phyloP scores from a whole-genome alignment of 192 early-diverging fungal species.

The Cladochytrium replicatum region DNA sequence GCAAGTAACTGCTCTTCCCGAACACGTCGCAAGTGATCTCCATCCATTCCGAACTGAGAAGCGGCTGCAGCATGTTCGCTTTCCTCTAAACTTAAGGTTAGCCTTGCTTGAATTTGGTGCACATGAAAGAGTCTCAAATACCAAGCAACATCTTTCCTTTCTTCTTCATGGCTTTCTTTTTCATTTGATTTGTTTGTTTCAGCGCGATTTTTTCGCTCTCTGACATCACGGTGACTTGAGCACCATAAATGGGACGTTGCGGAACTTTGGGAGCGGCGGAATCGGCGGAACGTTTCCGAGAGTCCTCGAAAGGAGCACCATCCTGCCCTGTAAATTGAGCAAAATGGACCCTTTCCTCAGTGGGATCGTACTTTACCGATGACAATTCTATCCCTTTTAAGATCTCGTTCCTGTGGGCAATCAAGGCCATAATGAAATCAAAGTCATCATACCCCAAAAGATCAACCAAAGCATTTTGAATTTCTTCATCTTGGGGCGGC shows the following conservation, averaged over 20 bases:
- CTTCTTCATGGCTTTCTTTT: too few relatives aligned
- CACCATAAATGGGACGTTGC: conserved; percentile 38
- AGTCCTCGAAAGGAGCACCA: not conserved
- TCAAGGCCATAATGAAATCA: conserved; percentile 51
- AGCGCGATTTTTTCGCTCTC: conserved; percentile 50
- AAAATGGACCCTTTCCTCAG: not conserved
- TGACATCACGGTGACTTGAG: conserved; percentile 51
- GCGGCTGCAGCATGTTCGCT: conserved; percentile 42
- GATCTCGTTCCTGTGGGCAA: conserved; percentile 46
- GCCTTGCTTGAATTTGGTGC: too few relatives aligned
- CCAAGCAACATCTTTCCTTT: too few relatives aligned
- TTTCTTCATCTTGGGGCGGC: conserved; percentile 49
- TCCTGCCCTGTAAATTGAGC: not conserved
- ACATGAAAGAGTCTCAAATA: too few relatives aligned
- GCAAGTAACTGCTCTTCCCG: conserved; percentile 53
- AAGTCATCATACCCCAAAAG: conserved; percentile 64
- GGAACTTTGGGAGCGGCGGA: too few relatives aligned
- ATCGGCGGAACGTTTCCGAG: too few relatives aligned
- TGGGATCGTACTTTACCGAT: conserved; percentile 25
- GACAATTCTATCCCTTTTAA: conserved; percentile 57
- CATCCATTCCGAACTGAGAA: conserved; percentile 57
- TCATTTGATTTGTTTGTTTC: conserved; percentile 4
- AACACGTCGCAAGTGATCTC: conserved; percentile 40
- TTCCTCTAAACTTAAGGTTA: conserved; percentile 16
- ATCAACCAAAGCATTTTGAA: conserved; percentile 60